Conservation (phyloP, 1,284 basidiomycete genomes). For the Inonotus hispidus region DNA sequence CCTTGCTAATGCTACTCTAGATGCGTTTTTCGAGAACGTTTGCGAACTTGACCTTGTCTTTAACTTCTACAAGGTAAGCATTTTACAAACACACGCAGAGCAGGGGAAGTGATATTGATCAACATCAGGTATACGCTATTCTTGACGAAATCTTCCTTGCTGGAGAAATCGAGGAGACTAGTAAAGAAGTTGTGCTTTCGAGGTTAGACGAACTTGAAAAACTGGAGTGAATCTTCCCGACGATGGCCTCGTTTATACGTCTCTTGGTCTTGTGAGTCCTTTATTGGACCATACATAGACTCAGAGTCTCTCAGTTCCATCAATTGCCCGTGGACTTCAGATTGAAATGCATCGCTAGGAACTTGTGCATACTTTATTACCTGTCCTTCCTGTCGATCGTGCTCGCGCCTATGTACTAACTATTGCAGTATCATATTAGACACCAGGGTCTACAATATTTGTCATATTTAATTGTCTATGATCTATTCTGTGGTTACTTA, state of each 20-base stretch:
- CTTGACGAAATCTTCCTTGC: constrained; percentile 98
- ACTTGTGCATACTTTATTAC: no score
- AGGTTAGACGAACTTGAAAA: constrained; percentile 89
- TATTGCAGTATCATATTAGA: no score
- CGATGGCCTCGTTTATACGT: neutral
- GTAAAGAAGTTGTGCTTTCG: constrained; percentile 89
- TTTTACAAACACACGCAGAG: neutral
- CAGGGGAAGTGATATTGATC: constrained; percentile 6
- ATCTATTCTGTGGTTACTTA: no score
- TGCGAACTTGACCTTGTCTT: constrained; percentile 97
- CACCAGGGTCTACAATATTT: no score
- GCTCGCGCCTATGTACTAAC: no score
- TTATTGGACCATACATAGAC: no score
- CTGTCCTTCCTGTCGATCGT: no score
- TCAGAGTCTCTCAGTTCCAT: no score
- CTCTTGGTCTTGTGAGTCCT: neutral
- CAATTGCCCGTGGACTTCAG: no score
- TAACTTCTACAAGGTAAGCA: constrained; percentile 91
- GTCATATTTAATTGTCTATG: no score
- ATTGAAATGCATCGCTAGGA: no score
- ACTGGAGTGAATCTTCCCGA: constrained; percentile 53
- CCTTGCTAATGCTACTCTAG: constrained; percentile 36
- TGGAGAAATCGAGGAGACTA: constrained; percentile 97
- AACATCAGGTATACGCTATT: constrained; percentile 84
- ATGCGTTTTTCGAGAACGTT: constrained; percentile 97